A percentile compares a stretch with the other conserved stretches of the same genome.
These are phyloP conservation scores for Torulaspora globosa DNA, from an alignment of 1,139 yeast genomes.

Conservation along the genomic window DNA sequence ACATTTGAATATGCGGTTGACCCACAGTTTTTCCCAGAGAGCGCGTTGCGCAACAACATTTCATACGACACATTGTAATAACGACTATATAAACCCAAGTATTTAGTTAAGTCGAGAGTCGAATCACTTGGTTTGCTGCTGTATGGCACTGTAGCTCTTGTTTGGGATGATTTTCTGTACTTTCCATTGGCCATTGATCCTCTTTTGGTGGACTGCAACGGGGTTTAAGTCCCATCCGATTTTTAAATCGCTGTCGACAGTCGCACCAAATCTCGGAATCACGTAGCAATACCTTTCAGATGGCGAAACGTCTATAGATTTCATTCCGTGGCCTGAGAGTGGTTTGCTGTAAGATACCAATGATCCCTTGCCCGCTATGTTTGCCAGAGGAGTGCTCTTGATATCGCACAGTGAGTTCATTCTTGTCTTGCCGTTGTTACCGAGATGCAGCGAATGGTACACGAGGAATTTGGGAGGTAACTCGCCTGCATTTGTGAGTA, in stretches of 20 bases:
- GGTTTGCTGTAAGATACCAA: conserved; percentile 85
- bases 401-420: conserved; percentile 76
- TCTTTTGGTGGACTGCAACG: conserved; percentile 67
- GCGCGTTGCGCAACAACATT: background rate
- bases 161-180: conserved; percentile 34
- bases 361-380: conserved; percentile 69
- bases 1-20: background rate
- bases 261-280: conserved; percentile 85
- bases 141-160: conserved; percentile 22
- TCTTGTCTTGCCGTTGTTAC: conserved; percentile 49
- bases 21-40: background rate
- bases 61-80: background rate
- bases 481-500: conserved; percentile 47
- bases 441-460: conserved; percentile 56
- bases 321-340: conserved; percentile 75
- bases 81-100: background rate
- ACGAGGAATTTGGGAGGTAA: conserved; percentile 74
- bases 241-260: conserved; percentile 68
- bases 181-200: conserved; percentile 57
- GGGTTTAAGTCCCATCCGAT: conserved; percentile 94
- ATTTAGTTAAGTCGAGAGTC: conserved; percentile 1
- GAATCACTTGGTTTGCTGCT: conserved; percentile 10
- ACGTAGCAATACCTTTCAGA: conserved; percentile 82
- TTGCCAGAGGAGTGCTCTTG: conserved; percentile 68
- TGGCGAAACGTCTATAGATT: conserved; percentile 62